Percentiles rank a stretch among this genome's conserved stretches.
Conservation (phyloP, 2,329 filamentous ascomycete genomes). For the Fusarium goolgardi region DNA sequence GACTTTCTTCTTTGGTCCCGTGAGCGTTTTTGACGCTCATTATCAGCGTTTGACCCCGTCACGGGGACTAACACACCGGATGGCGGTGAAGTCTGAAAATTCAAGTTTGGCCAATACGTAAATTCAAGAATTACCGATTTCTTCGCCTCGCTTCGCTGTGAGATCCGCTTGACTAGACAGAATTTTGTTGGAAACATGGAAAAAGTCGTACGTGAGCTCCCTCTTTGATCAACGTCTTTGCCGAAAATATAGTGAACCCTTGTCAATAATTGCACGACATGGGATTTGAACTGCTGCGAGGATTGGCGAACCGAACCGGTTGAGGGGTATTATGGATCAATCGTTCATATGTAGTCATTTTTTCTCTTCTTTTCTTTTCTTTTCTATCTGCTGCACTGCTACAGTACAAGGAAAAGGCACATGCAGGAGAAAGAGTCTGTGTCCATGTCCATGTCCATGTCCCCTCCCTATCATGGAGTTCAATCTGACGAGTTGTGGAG, state of each 20-base stretch:
- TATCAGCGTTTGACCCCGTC: constrained; percentile 5
- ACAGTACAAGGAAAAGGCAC: not conserved
- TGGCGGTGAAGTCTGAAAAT: constrained; percentile 32
- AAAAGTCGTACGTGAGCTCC: constrained; percentile 5
- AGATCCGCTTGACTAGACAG: constrained; percentile 18
- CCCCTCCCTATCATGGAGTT: constrained; percentile 23
- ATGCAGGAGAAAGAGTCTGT: constrained; percentile 37
- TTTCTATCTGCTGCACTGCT: not conserved
- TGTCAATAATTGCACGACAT: constrained; percentile 35
- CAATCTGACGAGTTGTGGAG: constrained; percentile 35
- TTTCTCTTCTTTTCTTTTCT: not conserved
- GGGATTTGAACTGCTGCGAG: constrained; percentile 24
- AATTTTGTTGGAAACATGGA: constrained; percentile 8
- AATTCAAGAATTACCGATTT: constrained; percentile 5
- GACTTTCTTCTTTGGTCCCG: constrained; percentile 31
- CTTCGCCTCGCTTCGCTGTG: constrained; percentile 7
- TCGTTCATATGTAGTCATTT: constrained; percentile 19
- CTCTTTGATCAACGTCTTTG: constrained; percentile 14
- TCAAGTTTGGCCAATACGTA: constrained; percentile 14
- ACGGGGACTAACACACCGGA: constrained; percentile 27
- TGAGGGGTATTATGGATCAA: constrained; percentile 35
- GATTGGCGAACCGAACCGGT: constrained; percentile 47
- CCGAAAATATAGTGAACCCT: constrained; percentile 38
- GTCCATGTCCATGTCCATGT: not conserved
- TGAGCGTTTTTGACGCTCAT: constrained; percentile 30